Percentiles rank a stretch among this genome's conserved stretches.
Conservation (phyloP, 192 early-diverging fungal species). For the Cetraspora pellucida region DNA sequence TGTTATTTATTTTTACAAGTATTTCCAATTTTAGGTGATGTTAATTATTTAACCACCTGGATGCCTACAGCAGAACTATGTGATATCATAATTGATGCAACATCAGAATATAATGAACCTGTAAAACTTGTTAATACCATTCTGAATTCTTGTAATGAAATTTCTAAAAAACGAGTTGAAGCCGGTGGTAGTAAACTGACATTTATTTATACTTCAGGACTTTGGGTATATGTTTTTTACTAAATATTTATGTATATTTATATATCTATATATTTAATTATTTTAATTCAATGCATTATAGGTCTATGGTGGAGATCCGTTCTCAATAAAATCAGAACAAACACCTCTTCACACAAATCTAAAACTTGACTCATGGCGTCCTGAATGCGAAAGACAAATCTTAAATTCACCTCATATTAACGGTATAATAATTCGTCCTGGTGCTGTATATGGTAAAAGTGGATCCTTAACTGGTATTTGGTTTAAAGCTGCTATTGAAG, state of each 20-base stretch:
- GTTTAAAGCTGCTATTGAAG: conserved; percentile 20
- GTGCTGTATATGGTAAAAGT: conserved; percentile 22
- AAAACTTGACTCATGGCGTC: conserved; percentile 39
- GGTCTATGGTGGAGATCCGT: not conserved
- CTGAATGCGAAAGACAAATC: conserved; percentile 37
- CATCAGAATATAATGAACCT: conserved; percentile 17
- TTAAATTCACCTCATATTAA: conserved; percentile 17
- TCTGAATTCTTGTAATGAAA: conserved; percentile 27
- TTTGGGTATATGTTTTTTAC: conserved; percentile 34
- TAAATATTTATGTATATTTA: not conserved
- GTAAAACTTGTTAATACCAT: conserved; percentile 29
- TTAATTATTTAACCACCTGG: conserved; percentile 26
- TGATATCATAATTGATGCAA: conserved; percentile 40
- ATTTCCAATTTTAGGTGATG: conserved; percentile 30
- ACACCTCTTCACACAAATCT: conserved; percentile 5
- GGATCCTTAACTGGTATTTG: conserved; percentile 31
- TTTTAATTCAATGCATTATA: not conserved
- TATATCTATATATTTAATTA: too few relatives aligned
- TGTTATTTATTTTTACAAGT: conserved; percentile 12
- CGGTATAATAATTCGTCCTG: conserved; percentile 35
- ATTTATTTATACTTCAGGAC: conserved; percentile 44
- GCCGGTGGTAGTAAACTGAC: conserved; percentile 22
- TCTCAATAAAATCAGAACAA: not conserved
- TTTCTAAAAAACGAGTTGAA: conserved; percentile 37
- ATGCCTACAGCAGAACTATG: conserved; percentile 24